phyloP scores from a whole-genome alignment of 1,284 basidiomycete genomes.

The Nidula niveotomentosa region DNA sequence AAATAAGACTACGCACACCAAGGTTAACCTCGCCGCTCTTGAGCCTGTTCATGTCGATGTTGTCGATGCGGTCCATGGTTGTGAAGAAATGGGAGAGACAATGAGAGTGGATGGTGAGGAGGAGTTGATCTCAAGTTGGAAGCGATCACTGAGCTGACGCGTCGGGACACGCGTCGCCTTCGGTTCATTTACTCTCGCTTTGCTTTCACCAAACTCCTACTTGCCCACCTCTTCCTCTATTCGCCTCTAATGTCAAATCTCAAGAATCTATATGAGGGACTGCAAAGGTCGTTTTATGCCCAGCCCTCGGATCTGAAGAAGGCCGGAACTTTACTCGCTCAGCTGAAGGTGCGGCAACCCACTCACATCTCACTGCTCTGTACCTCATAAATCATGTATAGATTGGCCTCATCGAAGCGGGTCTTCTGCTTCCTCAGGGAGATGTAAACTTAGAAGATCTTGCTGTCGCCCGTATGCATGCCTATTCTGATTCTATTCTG shows the following conservation, averaged over 20 bases:
- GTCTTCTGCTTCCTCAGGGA: slow-evolving; percentile 68
- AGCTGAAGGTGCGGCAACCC: slow-evolving; percentile 63
- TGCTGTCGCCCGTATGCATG: slow-evolving; percentile 63
- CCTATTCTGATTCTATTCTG: not conserved
- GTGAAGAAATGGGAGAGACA: slow-evolving; percentile 16
- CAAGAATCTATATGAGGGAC: slow-evolving; percentile 59
- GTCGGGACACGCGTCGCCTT: slow-evolving; percentile 45
- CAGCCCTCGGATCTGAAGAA: slow-evolving; percentile 66
- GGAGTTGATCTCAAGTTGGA: slow-evolving; percentile 18
- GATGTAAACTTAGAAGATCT: slow-evolving; percentile 63
- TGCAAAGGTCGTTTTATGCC: slow-evolving; percentile 60
- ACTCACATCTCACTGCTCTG: slow-evolving; percentile 2
- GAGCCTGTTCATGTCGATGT: slow-evolving; percentile 73
- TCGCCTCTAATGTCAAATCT: slow-evolving; percentile 38
- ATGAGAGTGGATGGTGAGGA: slow-evolving; percentile 11
- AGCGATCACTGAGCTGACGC: slow-evolving; percentile 51
- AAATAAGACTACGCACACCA: slow-evolving; percentile 61
- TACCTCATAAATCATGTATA: slow-evolving; percentile 27
- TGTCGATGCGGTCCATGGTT: slow-evolving; percentile 50
- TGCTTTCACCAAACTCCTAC: not conserved
- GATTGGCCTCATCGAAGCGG: slow-evolving; percentile 79
- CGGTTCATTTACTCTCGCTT: slow-evolving; percentile 13
- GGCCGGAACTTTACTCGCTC: slow-evolving; percentile 57
- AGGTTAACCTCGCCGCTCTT: slow-evolving; percentile 95
- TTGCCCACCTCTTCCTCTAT: slow-evolving; percentile 8